A percentile compares a stretch with the other conserved stretches of the same genome.
Conservation (phyloP, 2,329 filamentous ascomycete genomes). For the Stemphylium beticola region DNA sequence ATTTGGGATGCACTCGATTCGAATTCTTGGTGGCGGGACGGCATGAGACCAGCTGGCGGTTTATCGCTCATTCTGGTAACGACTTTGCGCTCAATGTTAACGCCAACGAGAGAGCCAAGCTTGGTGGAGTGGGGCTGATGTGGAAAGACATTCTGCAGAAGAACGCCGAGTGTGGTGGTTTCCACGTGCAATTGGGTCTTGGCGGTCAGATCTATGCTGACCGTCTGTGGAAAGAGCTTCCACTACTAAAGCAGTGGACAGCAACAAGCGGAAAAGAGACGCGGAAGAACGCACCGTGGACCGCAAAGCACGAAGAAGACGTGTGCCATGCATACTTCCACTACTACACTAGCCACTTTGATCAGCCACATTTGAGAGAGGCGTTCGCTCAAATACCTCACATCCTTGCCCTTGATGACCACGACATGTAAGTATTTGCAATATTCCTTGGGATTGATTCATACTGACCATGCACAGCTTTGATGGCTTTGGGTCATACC, state of each 20-base stretch:
- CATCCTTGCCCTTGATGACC: constrained; percentile 89
- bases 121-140: constrained; percentile 93
- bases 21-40: constrained; percentile 94
- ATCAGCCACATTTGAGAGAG: constrained; percentile 91
- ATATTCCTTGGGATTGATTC: no score
- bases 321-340: constrained; percentile 97
- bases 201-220: constrained; percentile 97
- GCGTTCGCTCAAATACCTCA: constrained; percentile 98
- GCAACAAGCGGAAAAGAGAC: constrained; percentile 91
- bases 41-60: constrained; percentile 90
- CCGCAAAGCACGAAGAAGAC: constrained; percentile 92
- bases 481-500: constrained; percentile 95
- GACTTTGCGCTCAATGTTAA: constrained; percentile 91
- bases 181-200: constrained; percentile 89
- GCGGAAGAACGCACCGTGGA: constrained; percentile 89
- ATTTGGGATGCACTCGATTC: constrained; percentile 95
- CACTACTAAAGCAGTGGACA: constrained; percentile 92
- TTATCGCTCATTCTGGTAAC: constrained; percentile 94
- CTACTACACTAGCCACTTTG: constrained; percentile 98
- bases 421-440: constrained; percentile 82
- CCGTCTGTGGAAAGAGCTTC: constrained; percentile 93
- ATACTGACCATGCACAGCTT: constrained; percentile 64
- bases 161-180: constrained; percentile 93
- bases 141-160: constrained; percentile 99
- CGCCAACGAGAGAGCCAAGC: constrained; percentile 80